These are phyloP conservation scores for Phalaenopsis aphrodite DNA, from an alignment of 106 monocot species.

Conservation along the genomic window DNA sequence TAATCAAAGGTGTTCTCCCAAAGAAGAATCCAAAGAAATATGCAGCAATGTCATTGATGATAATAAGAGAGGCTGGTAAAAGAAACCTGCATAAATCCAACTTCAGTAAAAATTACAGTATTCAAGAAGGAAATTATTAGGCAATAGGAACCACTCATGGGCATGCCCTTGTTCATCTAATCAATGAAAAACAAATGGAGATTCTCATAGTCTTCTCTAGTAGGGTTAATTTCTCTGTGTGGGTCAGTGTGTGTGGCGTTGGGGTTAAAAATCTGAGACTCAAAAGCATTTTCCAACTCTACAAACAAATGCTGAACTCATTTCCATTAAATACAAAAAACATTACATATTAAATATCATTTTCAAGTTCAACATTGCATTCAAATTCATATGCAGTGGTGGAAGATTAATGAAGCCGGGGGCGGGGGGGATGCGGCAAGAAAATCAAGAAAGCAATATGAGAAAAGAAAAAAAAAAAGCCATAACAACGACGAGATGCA, in stretches of 20 bases:
- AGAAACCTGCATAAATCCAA: conserved; percentile 75
- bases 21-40: conserved; percentile 99
- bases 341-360: not conserved
- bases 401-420: not conserved
- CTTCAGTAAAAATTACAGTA: not conserved
- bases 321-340: not conserved
- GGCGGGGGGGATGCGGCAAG: no score
- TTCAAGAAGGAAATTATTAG: not conserved
- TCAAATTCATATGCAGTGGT: not conserved
- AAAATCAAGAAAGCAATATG: no score
- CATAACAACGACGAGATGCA: no score
- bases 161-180: not conserved
- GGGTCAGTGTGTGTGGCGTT: no score
- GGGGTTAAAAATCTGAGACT: not conserved
- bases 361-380: not conserved
- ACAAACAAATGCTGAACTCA: not conserved
- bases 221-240: not conserved
- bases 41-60: conserved; percentile 91
- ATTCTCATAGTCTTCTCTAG: not conserved
- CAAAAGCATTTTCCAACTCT: not conserved
- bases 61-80: conserved; percentile 88
- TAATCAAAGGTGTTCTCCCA: conserved; percentile 88
- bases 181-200: not conserved
- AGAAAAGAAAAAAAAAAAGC: no score
- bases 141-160: not conserved